Percentiles rank a stretch among this genome's conserved stretches.
Conservation (phyloP, 805 yeast genomes). For the Saturnispora quitensis region DNA sequence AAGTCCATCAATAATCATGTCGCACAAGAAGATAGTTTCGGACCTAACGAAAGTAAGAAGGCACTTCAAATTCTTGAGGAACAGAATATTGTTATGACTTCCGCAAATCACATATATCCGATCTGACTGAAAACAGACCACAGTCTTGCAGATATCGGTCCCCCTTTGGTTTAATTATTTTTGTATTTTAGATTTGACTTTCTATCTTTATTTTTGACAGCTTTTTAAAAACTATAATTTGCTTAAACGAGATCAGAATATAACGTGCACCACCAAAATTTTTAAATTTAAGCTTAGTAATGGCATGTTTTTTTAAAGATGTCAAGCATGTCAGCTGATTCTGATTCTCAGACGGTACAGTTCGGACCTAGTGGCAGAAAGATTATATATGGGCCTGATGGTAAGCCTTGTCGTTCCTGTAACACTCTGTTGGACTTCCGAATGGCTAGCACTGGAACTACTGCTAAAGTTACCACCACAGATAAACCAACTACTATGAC, state of each 20-base stretch:
- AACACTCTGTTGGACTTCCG: slow-evolving; percentile 75
- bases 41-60: slow-evolving; percentile 34
- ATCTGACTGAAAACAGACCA: slow-evolving; percentile 17
- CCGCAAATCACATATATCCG: slow-evolving; percentile 42
- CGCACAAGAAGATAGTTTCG: slow-evolving; percentile 39
- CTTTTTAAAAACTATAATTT: neutral
- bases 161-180: neutral
- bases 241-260: neutral
- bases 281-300: neutral
- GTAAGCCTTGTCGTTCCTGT: slow-evolving; percentile 96
- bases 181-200: neutral
- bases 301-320: neutral
- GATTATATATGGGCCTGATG: slow-evolving; percentile 76
- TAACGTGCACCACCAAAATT: neutral
- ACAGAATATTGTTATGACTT: slow-evolving; percentile 38
- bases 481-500: slow-evolving; percentile 6
- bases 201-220: neutral
- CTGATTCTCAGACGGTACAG: slow-evolving; percentile 27
- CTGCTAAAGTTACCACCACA: slow-evolving; percentile 9
- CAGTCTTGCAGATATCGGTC: neutral
- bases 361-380: slow-evolving; percentile 55
- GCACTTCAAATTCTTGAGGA: slow-evolving; percentile 36
- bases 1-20: slow-evolving; percentile 20
- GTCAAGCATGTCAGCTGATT: slow-evolving; percentile 4
- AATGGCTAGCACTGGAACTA: slow-evolving; percentile 35